Base-by-base conservation (phyloP, 2,329 filamentous ascomycete genomes). In the Exophiala sideris region DNA sequence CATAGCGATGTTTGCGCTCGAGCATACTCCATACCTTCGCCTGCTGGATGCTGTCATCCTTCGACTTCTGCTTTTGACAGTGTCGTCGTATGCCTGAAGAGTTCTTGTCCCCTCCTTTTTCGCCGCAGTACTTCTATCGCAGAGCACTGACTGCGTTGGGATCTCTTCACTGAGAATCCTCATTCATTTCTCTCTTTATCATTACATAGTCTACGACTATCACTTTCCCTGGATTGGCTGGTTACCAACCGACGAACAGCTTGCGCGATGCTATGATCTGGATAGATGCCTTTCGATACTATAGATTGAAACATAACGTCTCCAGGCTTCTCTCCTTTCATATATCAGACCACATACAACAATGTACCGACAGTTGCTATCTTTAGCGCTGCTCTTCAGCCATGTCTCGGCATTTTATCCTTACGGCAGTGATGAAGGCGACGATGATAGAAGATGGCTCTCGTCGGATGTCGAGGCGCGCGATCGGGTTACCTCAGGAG, bases 381-480 rank as follows among this genome's bases (percentile, higher is more conserved):
- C 59, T 39, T 46, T 62, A 32, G 50, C 59, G 41, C 53, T 61
- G 29, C 49, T 64, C 10, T 58, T 57, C 18, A 59, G 52, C 34
- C 59, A 46, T 39, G 60, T 55, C n/a, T 66, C 66, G 16, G 74
- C 74, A 56, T 76, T 76, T 49, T 75, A 74, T 57, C 74, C 74
- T 14, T 74, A 70, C 59, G 64, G 66, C 32, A 60, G 67, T 53
- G 38, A 46, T 12, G 58, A 54, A 29, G 50, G 44, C 21, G 60
- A 53, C 41, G 58, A 64, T 32, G 48, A 56, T 12, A 47, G 50
- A 45, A 61, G 71, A 29, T 73, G 73, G 52, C 55, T 70, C 42
- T 70, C 70, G 5, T 66, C 65, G 62, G 61, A 50, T 12, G 18
- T 49, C 12, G 57, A 57, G 24, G 34, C 41, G 10, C 38, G 41